These are phyloP conservation scores for Phaseolus coccineus DNA, from an alignment of 331 rosid genomes.

Conservation along the genomic window DNA sequence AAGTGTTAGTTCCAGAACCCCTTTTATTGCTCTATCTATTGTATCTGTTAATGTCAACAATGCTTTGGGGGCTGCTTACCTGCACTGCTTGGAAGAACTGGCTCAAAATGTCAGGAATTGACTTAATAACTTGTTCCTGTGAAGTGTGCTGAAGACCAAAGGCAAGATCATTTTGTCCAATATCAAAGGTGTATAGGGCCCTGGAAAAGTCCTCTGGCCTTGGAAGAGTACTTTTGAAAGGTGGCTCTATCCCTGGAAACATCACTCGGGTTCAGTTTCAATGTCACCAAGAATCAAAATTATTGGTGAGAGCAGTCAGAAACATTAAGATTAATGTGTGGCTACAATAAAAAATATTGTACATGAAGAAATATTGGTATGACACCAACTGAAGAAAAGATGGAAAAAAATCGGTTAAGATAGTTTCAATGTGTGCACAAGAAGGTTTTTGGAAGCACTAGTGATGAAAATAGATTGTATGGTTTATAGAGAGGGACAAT, in stretches of 20 bases:
- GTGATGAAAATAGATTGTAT: not conserved
- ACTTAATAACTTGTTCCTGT: slow-evolving; percentile 58
- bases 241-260: slow-evolving; percentile 50
- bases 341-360: not conserved
- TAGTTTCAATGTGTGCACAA: not conserved
- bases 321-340: not conserved
- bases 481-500: not conserved
- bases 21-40: not conserved
- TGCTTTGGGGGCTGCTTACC: slow-evolving; percentile 46
- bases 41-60: slow-evolving; percentile 3
- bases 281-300: slow-evolving; percentile 31
- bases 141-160: slow-evolving; percentile 64
- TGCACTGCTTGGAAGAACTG: slow-evolving; percentile 60
- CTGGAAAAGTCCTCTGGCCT: slow-evolving; percentile 69
- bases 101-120: slow-evolving; percentile 71
- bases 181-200: slow-evolving; percentile 79
- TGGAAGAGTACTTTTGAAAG: slow-evolving; percentile 60
- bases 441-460: not conserved
- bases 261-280: slow-evolving; percentile 28
- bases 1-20: slow-evolving; percentile 11
- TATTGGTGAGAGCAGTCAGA: not conserved
- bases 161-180: slow-evolving; percentile 84
- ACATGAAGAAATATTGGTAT: not conserved
- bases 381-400: not conserved
- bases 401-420: not conserved